Conservation (phyloP, 208 protist species). For the Wallacemonas sp. region DNA sequence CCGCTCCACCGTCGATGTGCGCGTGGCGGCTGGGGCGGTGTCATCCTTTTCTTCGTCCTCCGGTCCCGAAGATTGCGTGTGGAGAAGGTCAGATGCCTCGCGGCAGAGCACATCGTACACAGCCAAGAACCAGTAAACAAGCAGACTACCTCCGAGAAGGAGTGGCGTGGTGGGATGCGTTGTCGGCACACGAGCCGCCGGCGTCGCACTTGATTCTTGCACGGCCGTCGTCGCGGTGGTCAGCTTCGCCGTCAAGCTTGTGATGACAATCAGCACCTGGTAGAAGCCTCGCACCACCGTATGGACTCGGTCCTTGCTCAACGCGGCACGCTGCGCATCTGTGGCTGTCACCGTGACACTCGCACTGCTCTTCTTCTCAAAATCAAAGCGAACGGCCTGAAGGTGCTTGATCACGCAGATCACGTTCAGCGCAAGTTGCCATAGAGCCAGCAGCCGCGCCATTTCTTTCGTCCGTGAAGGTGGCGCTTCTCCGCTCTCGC, state of each 20-base stretch:
- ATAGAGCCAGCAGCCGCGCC: conserved; percentile 24
- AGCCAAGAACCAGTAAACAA: conserved; percentile 53
- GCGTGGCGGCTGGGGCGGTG: too few relatives aligned
- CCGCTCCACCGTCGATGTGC: too few relatives aligned
- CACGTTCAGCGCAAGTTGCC: conserved; percentile 45
- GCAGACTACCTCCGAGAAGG: conserved; percentile 63
- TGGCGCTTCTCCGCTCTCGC: too few relatives aligned
- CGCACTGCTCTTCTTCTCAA: background rate
- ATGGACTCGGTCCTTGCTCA: conserved; percentile 1
- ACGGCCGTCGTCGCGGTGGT: conserved; percentile 1
- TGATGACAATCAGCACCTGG: conserved; percentile 52
- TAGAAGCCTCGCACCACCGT: conserved; percentile 40
- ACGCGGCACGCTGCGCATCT: background rate
- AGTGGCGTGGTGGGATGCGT: conserved; percentile 35
- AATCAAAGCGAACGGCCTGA: background rate
- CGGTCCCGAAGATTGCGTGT: background rate
- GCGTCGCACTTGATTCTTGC: too few relatives aligned
- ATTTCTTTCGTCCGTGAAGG: conserved; percentile 12
- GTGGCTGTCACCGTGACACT: background rate
- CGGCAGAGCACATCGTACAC: conserved; percentile 9
- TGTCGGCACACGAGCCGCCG: conserved; percentile 7
- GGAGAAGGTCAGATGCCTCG: background rate
- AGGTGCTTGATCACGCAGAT: conserved; percentile 63
- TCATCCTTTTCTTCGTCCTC: background rate
- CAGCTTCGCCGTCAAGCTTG: conserved; percentile 32